phyloP scores from a whole-genome alignment of 805 yeast species.

The Komagataella phaffii region DNA sequence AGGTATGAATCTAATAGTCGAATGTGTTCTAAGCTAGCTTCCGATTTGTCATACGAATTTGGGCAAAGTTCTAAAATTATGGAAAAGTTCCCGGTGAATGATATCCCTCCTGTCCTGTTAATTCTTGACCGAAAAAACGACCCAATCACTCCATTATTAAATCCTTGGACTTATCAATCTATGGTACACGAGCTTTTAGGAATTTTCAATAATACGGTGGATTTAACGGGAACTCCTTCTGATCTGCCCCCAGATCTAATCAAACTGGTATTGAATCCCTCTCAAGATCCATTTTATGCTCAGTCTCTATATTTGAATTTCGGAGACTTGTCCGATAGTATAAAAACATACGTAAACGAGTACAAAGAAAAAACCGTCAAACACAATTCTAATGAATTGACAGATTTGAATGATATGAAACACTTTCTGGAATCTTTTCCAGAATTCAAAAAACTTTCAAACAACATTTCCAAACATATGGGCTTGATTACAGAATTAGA shows the following conservation, averaged over 20 bases:
- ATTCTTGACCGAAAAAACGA: conserved; percentile 78
- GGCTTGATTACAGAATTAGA: conserved; percentile 81
- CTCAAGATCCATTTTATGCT: conserved; percentile 63
- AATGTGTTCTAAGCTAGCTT: conserved; percentile 53
- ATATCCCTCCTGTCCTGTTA: conserved; percentile 60
- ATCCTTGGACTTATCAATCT: conserved; percentile 97
- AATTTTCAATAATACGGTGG: conserved; percentile 69
- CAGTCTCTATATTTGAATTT: conserved; percentile 82
- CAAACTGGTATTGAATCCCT: conserved; percentile 52
- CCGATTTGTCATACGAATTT: conserved; percentile 46
- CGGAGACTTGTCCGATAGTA: conserved; percentile 86
- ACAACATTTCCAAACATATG: conserved; percentile 87
- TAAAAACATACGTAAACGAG: conserved; percentile 71
- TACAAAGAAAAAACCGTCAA: conserved; percentile 67
- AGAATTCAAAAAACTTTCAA: conserved; percentile 77
- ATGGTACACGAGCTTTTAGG: conserved; percentile 93
- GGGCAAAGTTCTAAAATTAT: conserved; percentile 22
- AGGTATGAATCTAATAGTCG: conserved; percentile 63
- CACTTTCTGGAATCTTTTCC: conserved; percentile 87
- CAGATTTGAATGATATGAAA: conserved; percentile 81
- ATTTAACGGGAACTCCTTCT: conserved; percentile 35
- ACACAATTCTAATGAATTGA: conserved; percentile 46
- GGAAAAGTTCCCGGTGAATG: conserved; percentile 40
- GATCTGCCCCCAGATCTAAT: conserved; percentile 42
- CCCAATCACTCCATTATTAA: conserved; percentile 83